phyloP scores from a whole-genome alignment of 495 filamentous ascomycete genomes.

The Daldinia loculata region DNA sequence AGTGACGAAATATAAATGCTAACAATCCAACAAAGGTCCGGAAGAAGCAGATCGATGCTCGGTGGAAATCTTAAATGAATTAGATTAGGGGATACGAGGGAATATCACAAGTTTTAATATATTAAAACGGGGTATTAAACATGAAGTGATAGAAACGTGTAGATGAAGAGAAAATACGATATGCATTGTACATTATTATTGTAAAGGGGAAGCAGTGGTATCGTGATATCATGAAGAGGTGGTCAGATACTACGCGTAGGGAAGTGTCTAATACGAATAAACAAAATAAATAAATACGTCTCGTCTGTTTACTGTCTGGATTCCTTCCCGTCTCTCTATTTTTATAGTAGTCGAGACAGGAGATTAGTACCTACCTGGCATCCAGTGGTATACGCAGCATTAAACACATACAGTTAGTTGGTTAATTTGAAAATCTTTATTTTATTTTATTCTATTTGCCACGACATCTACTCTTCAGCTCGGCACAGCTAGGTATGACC shows the following conservation, averaged over 20 bases:
- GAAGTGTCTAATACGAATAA: not conserved
- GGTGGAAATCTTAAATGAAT: constrained; percentile 44
- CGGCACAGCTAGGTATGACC: not conserved
- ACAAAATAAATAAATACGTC: not conserved
- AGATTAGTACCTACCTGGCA: too few relatives aligned
- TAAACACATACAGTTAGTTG: not conserved
- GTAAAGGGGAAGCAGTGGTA: not conserved
- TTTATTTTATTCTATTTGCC: not conserved
- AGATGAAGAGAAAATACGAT: not conserved
- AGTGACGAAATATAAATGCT: not conserved
- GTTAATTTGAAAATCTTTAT: not conserved
- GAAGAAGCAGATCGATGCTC: constrained; percentile 52
- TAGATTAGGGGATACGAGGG: not conserved
- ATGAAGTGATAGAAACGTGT: not conserved
- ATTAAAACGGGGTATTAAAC: not conserved
- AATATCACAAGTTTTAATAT: not conserved
- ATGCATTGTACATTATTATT: not conserved
- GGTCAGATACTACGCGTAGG: not conserved
- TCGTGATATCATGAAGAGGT: not conserved
- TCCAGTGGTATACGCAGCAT: not conserved
- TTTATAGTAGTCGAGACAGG: too few relatives aligned
- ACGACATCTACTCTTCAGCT: not conserved
- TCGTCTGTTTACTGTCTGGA: not conserved
- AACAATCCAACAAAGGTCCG: constrained; percentile 44
- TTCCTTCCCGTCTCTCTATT: too few relatives aligned